Percentiles rank a stretch among this genome's conserved stretches.
phyloP scores from a whole-genome alignment of 306 rosid genomes.

The Begonia loranthoides region DNA sequence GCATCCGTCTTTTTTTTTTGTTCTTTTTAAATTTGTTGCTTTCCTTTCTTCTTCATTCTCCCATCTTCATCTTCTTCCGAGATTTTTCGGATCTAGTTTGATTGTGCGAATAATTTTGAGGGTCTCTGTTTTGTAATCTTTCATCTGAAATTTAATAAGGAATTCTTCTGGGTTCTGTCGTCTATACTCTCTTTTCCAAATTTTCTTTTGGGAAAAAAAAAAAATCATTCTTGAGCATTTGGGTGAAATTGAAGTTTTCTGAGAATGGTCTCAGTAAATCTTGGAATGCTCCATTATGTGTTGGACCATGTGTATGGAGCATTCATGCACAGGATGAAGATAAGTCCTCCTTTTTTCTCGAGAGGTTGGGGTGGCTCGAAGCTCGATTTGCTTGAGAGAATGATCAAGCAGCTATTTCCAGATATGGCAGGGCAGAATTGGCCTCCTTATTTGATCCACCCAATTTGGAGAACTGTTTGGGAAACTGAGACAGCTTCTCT shows the following conservation, averaged over 20 bases:
- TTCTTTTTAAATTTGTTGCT: background rate
- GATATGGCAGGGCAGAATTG: constrained; percentile 43
- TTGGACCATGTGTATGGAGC: constrained; percentile 89
- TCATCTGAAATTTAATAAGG: no score
- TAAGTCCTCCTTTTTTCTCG: constrained; percentile 76
- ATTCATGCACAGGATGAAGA: constrained; percentile 72
- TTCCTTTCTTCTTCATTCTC: background rate
- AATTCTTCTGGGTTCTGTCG: constrained; percentile 2
- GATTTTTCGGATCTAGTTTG: background rate
- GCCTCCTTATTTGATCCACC: constrained; percentile 59
- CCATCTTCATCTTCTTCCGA: background rate
- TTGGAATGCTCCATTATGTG: constrained; percentile 84
- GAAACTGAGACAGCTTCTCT: constrained; percentile 57
- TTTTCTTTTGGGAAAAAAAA: background rate
- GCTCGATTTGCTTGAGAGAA: constrained; percentile 67
- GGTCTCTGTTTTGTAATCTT: background rate
- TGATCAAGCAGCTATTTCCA: constrained; percentile 69
- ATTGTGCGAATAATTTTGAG: background rate
- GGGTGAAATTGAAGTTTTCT: constrained; percentile 6
- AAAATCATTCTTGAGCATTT: constrained; percentile 1
- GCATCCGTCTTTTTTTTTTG: background rate
- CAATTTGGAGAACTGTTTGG: constrained; percentile 78
- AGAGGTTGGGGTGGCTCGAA: constrained; percentile 89
- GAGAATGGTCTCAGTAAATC: constrained; percentile 60
- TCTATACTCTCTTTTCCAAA: background rate